Base-by-base conservation (phyloP, 768 basidiomycete species). In the Podaxis rugospora region DNA sequence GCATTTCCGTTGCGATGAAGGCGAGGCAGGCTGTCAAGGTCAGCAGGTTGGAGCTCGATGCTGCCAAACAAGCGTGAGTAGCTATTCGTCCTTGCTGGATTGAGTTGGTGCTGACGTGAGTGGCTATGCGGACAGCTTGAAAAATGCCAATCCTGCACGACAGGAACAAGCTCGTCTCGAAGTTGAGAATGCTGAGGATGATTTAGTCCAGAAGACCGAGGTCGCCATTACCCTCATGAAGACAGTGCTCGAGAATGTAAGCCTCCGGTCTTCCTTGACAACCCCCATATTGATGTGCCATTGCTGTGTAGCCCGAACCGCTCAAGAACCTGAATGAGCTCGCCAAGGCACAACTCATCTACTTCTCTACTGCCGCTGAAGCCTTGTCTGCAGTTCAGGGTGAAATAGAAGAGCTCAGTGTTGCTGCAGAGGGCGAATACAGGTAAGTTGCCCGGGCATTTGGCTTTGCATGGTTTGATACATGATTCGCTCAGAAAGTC, bases 211-310 rank as follows among this genome's bases (percentile, higher is more conserved):
- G 72, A 94, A 93, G 80, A 99, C 97, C 23, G 97, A 99, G 73
- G 90, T 95, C 32, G 96, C 95, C 0, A 97, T 97, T 67, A 92
- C 90, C 2, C 83, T 94, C 47, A 96, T 97, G 95, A 96, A 96
- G 80, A 90, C 92, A n/a, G 96, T 98, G 14, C 82, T 99, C 40
- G 96, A 98, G 68, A 98, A 98, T 75, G 95, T 97, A 65, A 57
- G 90, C 79, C 2, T n/a, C 54, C 50, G 58, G 44, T 10, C 6
- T 42, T 7, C 50, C 65, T 36, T 49, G 63, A 36, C 53, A 61
- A 10, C 16, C n/a, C 42, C 42, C 35, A 53, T 44, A 14, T 21
- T 63, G 40, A 57, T 62, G 21, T 23, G 47, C 25, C 55, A 49
- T 61, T 27, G 57, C 27, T 57, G 4, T 51, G 23, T 66, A 96